Percentiles rank a stretch among this genome's conserved stretches.
These are phyloP conservation scores for Dacryopinax primogenitus DNA, from an alignment of 768 basidiomycete genomes.

Conservation along the genomic window DNA sequence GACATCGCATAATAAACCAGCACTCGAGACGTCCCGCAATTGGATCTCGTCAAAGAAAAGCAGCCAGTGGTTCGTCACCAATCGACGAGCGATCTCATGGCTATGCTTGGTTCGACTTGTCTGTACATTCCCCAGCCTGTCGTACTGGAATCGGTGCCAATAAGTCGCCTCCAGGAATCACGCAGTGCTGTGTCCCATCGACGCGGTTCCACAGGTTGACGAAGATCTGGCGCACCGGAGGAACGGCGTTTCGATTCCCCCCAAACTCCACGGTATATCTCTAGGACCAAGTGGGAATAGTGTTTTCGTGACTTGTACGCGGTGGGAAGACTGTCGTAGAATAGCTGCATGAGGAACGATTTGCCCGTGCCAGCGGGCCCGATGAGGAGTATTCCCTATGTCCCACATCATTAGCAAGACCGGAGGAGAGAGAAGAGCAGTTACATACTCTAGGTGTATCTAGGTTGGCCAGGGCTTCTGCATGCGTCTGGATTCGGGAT, in stretches of 20 bases:
- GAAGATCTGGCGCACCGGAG: constrained; percentile 26
- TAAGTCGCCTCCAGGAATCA: constrained; percentile 26
- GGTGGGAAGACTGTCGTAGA: constrained; percentile 42
- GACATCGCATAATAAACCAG: constrained; percentile 39
- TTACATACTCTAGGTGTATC: constrained; percentile 39
- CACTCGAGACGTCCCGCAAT: constrained; percentile 47
- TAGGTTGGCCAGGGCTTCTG: constrained; percentile 41
- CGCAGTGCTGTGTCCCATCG: constrained; percentile 22
- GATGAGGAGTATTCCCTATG: constrained; percentile 38
- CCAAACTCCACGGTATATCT: constrained; percentile 44
- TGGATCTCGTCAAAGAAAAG: constrained; percentile 50
- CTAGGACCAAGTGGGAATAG: constrained; percentile 44
- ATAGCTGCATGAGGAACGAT: constrained; percentile 44
- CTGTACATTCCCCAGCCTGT: constrained; percentile 23
- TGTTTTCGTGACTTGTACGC: constrained; percentile 44
- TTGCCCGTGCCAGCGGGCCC: constrained; percentile 44
- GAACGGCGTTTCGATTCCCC: constrained; percentile 36
- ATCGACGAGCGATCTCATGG: constrained; percentile 36
- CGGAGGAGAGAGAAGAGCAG: constrained; percentile 13
- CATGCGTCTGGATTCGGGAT: constrained; percentile 34
- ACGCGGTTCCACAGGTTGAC: constrained; percentile 21
- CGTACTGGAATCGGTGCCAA: constrained; percentile 15
- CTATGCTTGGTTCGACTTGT: constrained; percentile 28
- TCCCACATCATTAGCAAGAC: neutral
- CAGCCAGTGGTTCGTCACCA: constrained; percentile 38